These are phyloP conservation scores for Schizosaccharomyces octosporus DNA, from an alignment of 805 yeast species.

Conservation along the genomic window DNA sequence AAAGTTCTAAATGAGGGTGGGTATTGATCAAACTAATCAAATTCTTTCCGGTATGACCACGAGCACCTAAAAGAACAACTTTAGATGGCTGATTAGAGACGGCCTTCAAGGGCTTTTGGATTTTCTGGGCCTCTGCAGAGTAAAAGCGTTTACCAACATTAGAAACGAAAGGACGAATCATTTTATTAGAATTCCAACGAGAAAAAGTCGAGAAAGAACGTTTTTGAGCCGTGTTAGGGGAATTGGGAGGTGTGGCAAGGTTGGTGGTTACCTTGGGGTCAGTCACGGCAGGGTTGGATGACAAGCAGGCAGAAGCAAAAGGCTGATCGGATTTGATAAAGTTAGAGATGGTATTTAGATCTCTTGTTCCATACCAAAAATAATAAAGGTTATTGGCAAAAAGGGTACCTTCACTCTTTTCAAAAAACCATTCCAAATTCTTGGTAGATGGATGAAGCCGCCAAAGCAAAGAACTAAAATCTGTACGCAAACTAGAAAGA, in stretches of 20 bases:
- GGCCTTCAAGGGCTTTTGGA: background rate
- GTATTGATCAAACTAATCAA: constrained; percentile 62
- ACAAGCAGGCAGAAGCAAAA: background rate
- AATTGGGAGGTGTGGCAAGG: background rate
- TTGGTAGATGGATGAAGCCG: constrained; percentile 71
- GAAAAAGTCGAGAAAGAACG: background rate
- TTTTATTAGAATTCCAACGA: background rate
- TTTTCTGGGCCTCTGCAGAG: background rate
- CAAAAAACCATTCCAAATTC: constrained; percentile 75
- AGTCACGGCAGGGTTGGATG: background rate
- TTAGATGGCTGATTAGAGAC: constrained; percentile 29
- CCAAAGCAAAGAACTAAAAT: constrained; percentile 61
- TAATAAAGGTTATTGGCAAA: constrained; percentile 67
- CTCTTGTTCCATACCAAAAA: constrained; percentile 78
- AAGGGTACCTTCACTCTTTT: constrained; percentile 82
- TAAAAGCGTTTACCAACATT: background rate
- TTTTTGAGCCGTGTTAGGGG: background rate
- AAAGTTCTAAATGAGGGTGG: constrained; percentile 68
- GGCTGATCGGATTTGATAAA: constrained; percentile 21
- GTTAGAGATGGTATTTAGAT: constrained; percentile 31
- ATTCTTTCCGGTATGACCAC: constrained; percentile 93
- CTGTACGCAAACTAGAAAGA: constrained; percentile 56
- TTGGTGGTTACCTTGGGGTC: no score
- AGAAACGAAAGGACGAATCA: background rate
- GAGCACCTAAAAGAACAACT: constrained; percentile 90